A percentile compares a stretch with the other conserved stretches of the same genome.
Conservation (phyloP, 441 rosid species). For the Arabidopsis lyrata region DNA sequence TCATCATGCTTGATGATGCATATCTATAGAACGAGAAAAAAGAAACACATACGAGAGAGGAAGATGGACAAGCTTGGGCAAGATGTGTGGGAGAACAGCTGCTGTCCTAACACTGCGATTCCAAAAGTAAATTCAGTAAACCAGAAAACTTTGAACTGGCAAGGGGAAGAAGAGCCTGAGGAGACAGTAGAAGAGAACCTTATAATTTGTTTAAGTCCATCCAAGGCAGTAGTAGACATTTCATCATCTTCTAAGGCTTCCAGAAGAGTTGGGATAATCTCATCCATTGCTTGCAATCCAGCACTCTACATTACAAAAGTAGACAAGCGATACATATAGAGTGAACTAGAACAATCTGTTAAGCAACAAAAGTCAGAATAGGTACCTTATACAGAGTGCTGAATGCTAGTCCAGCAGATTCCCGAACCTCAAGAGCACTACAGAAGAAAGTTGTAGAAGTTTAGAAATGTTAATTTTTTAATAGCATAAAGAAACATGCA, state of each 20-base stretch:
- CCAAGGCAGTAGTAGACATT: conserved; percentile 92
- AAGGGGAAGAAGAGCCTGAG: conserved; percentile 23
- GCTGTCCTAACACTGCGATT: conserved; percentile 91
- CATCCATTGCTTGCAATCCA: conserved; percentile 99
- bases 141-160: conserved; percentile 27
- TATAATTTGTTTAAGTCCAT: conserved; percentile 98
- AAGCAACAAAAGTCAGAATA: conserved; percentile 30
- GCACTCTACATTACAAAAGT: conserved; percentile 73
- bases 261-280: conserved; percentile 95
- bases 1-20: conserved; percentile 1
- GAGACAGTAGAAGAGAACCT: conserved; percentile 55
- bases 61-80: conserved; percentile 93
- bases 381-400: conserved; percentile 97
- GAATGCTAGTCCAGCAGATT: conserved; percentile 98
- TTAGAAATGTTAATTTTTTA: conserved; percentile 21
- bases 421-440: conserved; percentile 95
- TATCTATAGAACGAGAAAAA: conserved; percentile 25
- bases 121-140: conserved; percentile 40
- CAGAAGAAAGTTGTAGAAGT: conserved; percentile 28
- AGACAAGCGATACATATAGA: conserved; percentile 26
- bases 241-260: conserved; percentile 96
- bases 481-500: conserved; percentile 20
- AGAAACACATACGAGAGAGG: conserved; percentile 91
- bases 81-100: conserved; percentile 98
- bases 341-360: conserved; percentile 25